phyloP scores from a whole-genome alignment of 371 early-diverging fungal species.

The Batrachochytrium dendrobatidis region DNA sequence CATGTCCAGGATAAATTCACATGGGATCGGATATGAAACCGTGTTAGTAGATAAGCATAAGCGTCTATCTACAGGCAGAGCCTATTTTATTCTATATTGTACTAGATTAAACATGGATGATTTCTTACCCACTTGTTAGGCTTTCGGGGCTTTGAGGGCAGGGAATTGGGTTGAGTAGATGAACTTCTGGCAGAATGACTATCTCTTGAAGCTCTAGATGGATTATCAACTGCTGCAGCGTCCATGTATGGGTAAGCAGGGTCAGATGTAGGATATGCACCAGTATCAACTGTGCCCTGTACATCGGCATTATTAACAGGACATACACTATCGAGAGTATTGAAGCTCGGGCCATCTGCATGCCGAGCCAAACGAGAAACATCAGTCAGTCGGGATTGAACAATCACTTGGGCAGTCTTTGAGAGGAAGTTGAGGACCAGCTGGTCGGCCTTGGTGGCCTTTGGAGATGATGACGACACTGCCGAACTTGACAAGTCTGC shows the following conservation, averaged over 20 bases:
- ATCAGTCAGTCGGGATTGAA: constrained; percentile 39
- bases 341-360: neutral
- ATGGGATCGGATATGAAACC: constrained; percentile 3
- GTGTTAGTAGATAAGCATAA: neutral
- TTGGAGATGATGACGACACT: neutral
- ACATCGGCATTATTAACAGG: neutral
- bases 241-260: constrained; percentile 1
- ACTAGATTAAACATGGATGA: too few species aligned
- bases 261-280: neutral
- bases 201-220: neutral
- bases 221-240: neutral
- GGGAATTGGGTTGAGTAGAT: too few species aligned
- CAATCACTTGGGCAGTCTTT: constrained; percentile 54
- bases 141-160: constrained; percentile 1
- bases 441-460: constrained; percentile 16
- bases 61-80: constrained; percentile 1
- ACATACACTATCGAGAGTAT: neutral
- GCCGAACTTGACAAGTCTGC: neutral
- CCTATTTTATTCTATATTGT: too few species aligned
- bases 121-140: constrained; percentile 26
- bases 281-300: neutral
- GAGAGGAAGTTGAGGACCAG: constrained; percentile 46
- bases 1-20: neutral
- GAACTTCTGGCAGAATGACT: neutral
- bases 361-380: neutral